Evolutionary conservation across 2,329 filamentous ascomycete genomes (phyloP).

Genomic region (Neonectria sp.): DNA sequence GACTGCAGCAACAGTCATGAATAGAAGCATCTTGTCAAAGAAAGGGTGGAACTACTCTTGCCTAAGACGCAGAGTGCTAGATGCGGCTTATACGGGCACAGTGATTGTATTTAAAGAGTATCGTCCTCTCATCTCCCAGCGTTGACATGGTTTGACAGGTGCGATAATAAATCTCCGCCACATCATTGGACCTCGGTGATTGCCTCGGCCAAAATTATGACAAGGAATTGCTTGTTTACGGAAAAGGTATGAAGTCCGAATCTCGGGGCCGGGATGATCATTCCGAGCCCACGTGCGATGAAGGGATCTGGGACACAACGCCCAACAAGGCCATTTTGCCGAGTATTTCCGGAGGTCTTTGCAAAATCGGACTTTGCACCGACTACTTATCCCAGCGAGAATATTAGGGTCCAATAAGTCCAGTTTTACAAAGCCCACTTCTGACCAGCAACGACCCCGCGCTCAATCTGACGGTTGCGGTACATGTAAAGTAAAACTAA

Average conservation of each 20-base stretch:
- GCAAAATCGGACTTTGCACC: constrained; percentile 11
- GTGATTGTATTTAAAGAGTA: background rate
- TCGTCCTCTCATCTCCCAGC: too few relatives aligned
- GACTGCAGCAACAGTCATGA: background rate
- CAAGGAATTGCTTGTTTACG: background rate
- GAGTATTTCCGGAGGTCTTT: background rate
- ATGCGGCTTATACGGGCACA: background rate
- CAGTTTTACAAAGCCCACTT: background rate
- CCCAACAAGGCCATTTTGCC: constrained; percentile 5
- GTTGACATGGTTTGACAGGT: background rate
- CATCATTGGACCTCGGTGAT: background rate
- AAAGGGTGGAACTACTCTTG: background rate
- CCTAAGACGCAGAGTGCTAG: background rate
- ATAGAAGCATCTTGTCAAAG: constrained; percentile 9
- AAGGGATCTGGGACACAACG: background rate
- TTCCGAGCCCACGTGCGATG: constrained; percentile 14
- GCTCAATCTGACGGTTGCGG: background rate
- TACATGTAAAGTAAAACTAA: background rate
- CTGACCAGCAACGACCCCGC: background rate
- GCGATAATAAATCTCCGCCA: background rate
- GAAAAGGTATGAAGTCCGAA: constrained; percentile 3
- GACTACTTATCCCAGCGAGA: background rate
- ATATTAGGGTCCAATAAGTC: too few relatives aligned
- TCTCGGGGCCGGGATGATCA: constrained; percentile 1
- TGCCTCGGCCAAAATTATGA: background rate